phyloP scores from a whole-genome alignment of 2,329 filamentous ascomycete species.

The Sporothrix brunneoviolacea region DNA sequence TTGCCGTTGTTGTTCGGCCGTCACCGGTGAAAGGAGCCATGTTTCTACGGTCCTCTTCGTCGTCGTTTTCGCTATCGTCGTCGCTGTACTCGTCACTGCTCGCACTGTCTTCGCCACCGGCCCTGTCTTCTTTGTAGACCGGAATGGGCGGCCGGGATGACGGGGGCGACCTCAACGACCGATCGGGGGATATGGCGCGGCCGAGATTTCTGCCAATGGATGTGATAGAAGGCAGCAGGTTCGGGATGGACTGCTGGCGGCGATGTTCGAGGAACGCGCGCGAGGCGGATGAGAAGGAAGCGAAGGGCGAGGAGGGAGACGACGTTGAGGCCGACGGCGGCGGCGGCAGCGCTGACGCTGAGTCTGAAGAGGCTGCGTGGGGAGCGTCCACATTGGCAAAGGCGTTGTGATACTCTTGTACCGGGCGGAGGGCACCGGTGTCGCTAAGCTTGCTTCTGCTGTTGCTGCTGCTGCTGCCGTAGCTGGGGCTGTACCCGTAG shows the following conservation, averaged over 20 bases:
- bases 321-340: constrained; percentile 7
- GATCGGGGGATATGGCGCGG: constrained; percentile 19
- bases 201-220: constrained; percentile 17
- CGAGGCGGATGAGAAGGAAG: constrained; percentile 17
- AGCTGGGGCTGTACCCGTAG: constrained; percentile 9
- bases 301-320: constrained; percentile 10
- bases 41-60: too few relatives aligned
- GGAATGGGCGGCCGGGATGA: constrained; percentile 10
- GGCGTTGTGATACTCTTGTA: constrained; percentile 29
- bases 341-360: background rate
- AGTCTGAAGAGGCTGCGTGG: constrained; percentile 3
- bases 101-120: constrained; percentile 24
- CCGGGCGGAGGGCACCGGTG: constrained; percentile 17
- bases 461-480: constrained; percentile 10
- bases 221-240: constrained; percentile 24
- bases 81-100: constrained; percentile 21
- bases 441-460: constrained; percentile 3
- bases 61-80: constrained; percentile 9
- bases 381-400: constrained; percentile 23
- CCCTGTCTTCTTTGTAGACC: constrained; percentile 15
- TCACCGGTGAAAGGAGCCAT: constrained; percentile 9
- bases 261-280: constrained; percentile 23
- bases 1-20: background rate
- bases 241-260: constrained; percentile 32
- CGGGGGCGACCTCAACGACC: constrained; percentile 1